Base-by-base conservation (phyloP, 2,329 filamentous ascomycete genomes). In the Ascochyta pisi region DNA sequence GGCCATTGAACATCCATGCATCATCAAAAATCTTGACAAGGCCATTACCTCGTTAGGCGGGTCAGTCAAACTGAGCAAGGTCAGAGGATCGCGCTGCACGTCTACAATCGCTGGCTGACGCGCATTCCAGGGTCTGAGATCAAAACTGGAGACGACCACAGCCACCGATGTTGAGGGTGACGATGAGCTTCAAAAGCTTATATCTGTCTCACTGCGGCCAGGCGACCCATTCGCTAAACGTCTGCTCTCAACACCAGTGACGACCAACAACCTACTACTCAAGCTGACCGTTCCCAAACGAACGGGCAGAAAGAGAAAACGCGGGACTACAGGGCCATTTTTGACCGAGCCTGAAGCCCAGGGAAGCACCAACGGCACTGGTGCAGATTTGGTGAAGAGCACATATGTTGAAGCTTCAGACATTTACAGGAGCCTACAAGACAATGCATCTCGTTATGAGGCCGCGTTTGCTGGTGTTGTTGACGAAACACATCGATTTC, bases 221-320 rank as follows among this genome's bases (percentile, higher is more conserved):
- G 85, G 92, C 61, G 92, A 96, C 73, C 88, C 89, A 3, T 86
- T 91, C 67, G 87, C 90, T 66, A 89, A 89, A 64, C 90, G 91
- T 8, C 81, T 96, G 58, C 81, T 89, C 64, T 96, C 94, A 7
- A 87, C 88, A 38, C 90, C 89, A 69, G 85, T 88, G 29, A 78
- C 85, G 19, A 90, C 91, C 9, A 91, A 92, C 70, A 96, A 97
- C 69, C 79, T 98, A 19, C 82, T 98, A 19, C 81, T 99, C 49
- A 93, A 92, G 73, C 83, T 99, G 51, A 92, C 89, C 0, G 86
- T 98, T 1, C 94, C 95, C 0, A 95, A 88, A 74, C 83, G 91
- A 52, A 97, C 92, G 2, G 93, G 93, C 3, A 85, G 92, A 57
- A 96, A 90, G 76, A 85, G 93, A 55, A 96, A 93, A 78, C 83